Evolutionary conservation across 768 basidiomycete species (phyloP), one percentile per base, ranked within the genome.

Genomic region (Suillus subaureus): DNA sequence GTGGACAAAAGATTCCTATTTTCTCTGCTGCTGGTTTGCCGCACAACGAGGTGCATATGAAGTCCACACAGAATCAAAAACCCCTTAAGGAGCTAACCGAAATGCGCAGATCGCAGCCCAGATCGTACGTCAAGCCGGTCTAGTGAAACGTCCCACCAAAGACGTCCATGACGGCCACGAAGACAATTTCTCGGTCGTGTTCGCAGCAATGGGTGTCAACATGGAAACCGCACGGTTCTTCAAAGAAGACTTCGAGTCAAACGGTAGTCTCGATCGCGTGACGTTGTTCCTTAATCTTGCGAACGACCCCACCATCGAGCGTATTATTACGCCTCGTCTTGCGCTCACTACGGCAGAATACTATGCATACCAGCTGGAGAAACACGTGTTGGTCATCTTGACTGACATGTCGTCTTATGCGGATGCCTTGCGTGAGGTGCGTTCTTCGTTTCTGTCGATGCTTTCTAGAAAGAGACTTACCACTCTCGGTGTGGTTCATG

Each of bases 201-300:
- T 99, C 77, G 97, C 96, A 64, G 97, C 97, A 47, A 99, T 99
- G 97, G 97, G 97, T 86, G 97, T 97, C 66, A 99, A 99, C 83
- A 97, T 97, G 96, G 97, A 99, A 79, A 99, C 97, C 7, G 97
- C 97, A 57, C 89, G 97, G 62, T 99, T 97, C 85, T 99, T 99
- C 92, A 96, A 97, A 79, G 93, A 96, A 77, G 97, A 99, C 82
- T 99, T 99, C 77, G 96, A 99, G 79, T 97, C 97, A 73, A 98
- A 97, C 76, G 97, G 97, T 62, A 93, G 91, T 84, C 85, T 99
- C 67, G 96, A 98, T 80, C 92, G 97, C 71, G 96, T 97, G 63
- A 99, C 97, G 8, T 84, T 99, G 62, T 99, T 99, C 90, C 85
- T 99, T 76, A 99, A 99, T 82, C 81, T 99, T 76, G 97, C 97